A percentile compares a stretch with the other conserved stretches of the same genome.
Evolutionary conservation across 768 basidiomycete species (phyloP).

Genomic region (Phanerodontia chrysosporium): DNA sequence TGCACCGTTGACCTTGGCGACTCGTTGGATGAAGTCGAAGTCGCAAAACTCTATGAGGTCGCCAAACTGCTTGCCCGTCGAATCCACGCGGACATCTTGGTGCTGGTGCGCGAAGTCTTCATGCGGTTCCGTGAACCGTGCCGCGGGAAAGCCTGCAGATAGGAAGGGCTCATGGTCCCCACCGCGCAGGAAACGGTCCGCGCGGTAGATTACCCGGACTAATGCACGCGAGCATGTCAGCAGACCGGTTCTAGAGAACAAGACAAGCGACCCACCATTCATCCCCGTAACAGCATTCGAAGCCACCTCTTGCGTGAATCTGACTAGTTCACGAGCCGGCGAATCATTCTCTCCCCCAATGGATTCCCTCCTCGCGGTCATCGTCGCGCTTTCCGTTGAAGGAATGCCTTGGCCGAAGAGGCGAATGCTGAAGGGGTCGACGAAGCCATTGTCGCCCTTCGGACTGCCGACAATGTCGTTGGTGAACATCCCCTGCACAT

Average conservation of each 20-base stretch:
- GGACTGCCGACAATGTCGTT: constrained; percentile 56
- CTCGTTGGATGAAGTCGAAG: constrained; percentile 47
- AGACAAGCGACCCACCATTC: constrained; percentile 35
- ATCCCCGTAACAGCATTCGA: constrained; percentile 45
- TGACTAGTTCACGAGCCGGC: constrained; percentile 45
- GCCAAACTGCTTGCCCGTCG: constrained; percentile 49
- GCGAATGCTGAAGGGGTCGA: constrained; percentile 44
- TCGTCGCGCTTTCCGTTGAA: constrained; percentile 34
- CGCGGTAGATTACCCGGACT: constrained; percentile 50
- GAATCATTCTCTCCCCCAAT: constrained; percentile 55
- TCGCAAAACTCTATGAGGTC: constrained; percentile 52
- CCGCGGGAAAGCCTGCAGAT: constrained; percentile 44
- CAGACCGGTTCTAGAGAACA: not conserved
- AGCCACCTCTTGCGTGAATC: constrained; percentile 48
- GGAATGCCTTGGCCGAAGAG: constrained; percentile 52
- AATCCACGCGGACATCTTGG: constrained; percentile 46
- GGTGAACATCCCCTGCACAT: constrained; percentile 55
- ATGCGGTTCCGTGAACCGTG: constrained; percentile 53
- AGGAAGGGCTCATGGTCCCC: constrained; percentile 53
- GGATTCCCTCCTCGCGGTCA: constrained; percentile 30
- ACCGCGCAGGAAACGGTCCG: constrained; percentile 52
- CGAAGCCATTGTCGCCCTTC: constrained; percentile 42
- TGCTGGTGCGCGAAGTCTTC: constrained; percentile 58
- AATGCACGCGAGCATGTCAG: not conserved
- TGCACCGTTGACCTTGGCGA: constrained; percentile 48